phyloP scores from a whole-genome alignment of 106 monocot genomes.

The Xerophyta viscosa region DNA sequence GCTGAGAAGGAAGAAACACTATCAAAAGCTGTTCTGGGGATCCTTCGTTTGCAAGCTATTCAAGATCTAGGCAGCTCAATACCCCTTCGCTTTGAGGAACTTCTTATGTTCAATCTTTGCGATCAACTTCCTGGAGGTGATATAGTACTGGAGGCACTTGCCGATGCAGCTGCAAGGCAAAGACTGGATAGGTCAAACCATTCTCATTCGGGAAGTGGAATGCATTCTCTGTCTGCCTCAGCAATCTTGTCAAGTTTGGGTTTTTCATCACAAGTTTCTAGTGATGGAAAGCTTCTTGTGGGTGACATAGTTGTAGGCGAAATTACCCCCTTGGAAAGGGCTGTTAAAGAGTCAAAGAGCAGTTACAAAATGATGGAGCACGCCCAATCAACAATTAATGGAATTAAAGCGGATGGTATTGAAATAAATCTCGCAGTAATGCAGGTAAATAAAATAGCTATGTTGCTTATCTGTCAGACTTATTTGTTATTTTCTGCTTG shows the following conservation, averaged over 20 bases:
- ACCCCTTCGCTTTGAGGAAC: conserved; percentile 40
- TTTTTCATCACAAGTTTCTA: conserved; percentile 24
- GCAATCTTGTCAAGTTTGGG: conserved; percentile 70
- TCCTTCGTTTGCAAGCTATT: conserved; percentile 84
- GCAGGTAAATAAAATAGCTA: no score
- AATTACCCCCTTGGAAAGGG: conserved; percentile 60
- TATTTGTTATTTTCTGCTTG: no score
- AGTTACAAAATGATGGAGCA: conserved; percentile 74
- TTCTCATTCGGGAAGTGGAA: conserved; percentile 26
- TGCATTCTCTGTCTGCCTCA: conserved; percentile 62
- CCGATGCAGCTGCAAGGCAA: conserved; percentile 37
- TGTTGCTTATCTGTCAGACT: no score
- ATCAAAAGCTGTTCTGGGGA: conserved; percentile 63
- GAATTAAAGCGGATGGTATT: conserved; percentile 88
- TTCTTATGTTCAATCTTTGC: conserved; percentile 87
- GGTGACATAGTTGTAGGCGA: conserved; percentile 90
- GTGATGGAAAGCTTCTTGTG: conserved; percentile 57
- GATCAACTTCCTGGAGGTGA: conserved; percentile 97
- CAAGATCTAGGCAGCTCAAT: conserved; percentile 42
- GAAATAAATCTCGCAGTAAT: conserved; percentile 93
- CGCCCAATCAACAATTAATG: conserved; percentile 72
- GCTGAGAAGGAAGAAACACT: conserved; percentile 79
- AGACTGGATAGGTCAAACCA: conserved; percentile 21
- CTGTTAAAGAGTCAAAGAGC: conserved; percentile 47
- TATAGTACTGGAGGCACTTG: conserved; percentile 77